These are phyloP conservation scores for Penicillium daleae DNA, from an alignment of 495 filamentous ascomycete species.

Conservation along the genomic window DNA sequence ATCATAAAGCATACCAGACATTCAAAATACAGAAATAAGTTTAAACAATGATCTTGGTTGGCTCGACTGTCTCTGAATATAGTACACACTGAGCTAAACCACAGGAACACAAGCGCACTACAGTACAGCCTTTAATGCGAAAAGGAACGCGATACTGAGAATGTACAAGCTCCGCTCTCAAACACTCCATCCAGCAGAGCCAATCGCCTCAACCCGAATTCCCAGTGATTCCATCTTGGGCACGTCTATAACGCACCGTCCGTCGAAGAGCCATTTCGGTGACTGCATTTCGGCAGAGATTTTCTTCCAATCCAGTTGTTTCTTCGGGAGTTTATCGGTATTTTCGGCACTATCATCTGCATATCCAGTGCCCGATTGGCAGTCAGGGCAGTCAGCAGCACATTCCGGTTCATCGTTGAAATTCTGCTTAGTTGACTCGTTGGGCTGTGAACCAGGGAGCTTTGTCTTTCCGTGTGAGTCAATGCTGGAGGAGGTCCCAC, in stretches of 20 bases:
- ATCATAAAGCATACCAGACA: too few relatives aligned
- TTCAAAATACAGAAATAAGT: background rate
- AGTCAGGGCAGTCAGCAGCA: conserved; percentile 31
- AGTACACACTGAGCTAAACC: background rate
- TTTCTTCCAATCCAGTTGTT: conserved; percentile 53
- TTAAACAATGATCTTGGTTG: background rate
- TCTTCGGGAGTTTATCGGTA: conserved; percentile 8
- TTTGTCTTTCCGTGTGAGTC: background rate
- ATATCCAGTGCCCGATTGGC: conserved; percentile 19
- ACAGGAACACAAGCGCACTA: background rate
- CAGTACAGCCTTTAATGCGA: background rate
- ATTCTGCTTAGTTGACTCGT: background rate
- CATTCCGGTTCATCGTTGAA: conserved; percentile 26
- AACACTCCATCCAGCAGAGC: conserved; percentile 14
- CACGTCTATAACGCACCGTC: conserved; percentile 63
- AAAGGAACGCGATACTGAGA: too few relatives aligned
- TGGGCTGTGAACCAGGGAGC: background rate
- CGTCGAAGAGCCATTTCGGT: conserved; percentile 73
- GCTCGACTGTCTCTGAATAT: background rate
- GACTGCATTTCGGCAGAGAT: conserved; percentile 59
- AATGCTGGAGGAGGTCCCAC: background rate
- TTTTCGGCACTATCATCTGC: background rate
- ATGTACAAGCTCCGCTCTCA: background rate
- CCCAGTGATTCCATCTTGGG: conserved; percentile 18
- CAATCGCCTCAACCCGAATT: conserved; percentile 25